Evolutionary conservation across 768 basidiomycete species (phyloP), one percentile per base, ranked within the genome.

Genomic region (Tricholoma matsutake): DNA sequence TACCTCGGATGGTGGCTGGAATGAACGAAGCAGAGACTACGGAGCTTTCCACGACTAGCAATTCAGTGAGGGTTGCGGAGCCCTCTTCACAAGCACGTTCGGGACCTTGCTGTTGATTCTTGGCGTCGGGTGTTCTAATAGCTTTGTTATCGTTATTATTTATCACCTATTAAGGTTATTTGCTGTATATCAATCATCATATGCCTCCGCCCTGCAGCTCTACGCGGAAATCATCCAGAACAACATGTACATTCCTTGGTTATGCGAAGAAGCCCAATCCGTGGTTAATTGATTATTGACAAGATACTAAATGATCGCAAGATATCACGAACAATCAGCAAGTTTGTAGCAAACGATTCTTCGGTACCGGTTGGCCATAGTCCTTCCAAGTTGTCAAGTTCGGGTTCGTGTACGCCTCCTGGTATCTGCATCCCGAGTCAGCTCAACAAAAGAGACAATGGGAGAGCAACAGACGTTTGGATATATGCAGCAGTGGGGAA

Each of bases 1-100:
- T 98, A 81, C 84, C 92, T 54, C 92, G 96, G 51, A 81, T 98
- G 64, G 97, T 98, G 71, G 96, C 94, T 13, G 89, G 92, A 75
- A 88, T 83, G 28, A 89, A 91, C 52, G 79, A 79, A 22, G 74
- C 75, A 13, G 78, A 75, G 34, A 71, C 81, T 8, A 56, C 69
- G 28, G 77, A 74, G 32, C 72, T 73, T 22, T 65, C 78, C 31
- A 71, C 81, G 7, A 56, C 70, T 22, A 76, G 74, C 37, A 72
- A 73, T 20, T 65, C 78, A 18, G 83, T 91, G 54, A 83, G 83
- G 63, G 87, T 89, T 31, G 5, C 28, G 1, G 14, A 52, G 29
- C 29, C 51, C 22, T 3, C 22, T 14, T 14, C 22, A 14, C n/a
- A n/a, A n/a, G 43, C n/a, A 13, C 51, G 51, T 31, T 52, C 16